Evolutionary conservation across 257 asterid genomes (phyloP), one percentile per base, ranked within the genome.

Genomic region (Gentiana macrophylla): DNA sequence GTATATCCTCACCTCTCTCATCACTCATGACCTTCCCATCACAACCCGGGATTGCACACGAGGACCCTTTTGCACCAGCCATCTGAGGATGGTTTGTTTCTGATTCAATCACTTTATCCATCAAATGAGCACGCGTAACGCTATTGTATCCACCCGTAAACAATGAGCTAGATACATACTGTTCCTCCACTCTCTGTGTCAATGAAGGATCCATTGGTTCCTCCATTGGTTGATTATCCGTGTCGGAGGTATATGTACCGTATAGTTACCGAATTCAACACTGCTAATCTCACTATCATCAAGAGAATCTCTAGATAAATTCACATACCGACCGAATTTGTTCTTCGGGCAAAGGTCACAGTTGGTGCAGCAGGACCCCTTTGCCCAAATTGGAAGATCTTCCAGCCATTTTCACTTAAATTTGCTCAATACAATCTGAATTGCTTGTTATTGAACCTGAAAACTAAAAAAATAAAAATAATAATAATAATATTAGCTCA

Each of bases 41-140:
- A 36, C 97, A 89, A 3, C 97, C 97, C 44, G 70, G 77, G 33
- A 89, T 62, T 2, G 95, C 77, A 65, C 97, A 89, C 0, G 84
- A 81, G 0, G 97, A 86, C 38, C 97, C 97, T 71, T 81, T 86
- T 35, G 77, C 73, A 36, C 96, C 96, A 37, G 93, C 94, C 94
- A 86, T 86, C 72, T 89, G 97, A 2, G 97, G 97, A 72, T 87
- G 96, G 62, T 61, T 84, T 37, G 86, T 68, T 62, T 82, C 94
- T 0, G 96, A 84, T 32, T 90, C 98, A 6, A 82, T 90, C 72
- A 90, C 98, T 79, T 90, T 90, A 66, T 90, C 96, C 98, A 90
- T 90, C 69, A 86, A 63, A 68, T 90, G 98, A 50, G 98, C 96
- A 12, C 95, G 86, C 4, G 98, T 90, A 2, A 78, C 85, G 35